A percentile compares a stretch with the other conserved stretches of the same genome.
Conservation (phyloP, 78 protist genomes). For the Dictyostelium capitatum region DNA sequence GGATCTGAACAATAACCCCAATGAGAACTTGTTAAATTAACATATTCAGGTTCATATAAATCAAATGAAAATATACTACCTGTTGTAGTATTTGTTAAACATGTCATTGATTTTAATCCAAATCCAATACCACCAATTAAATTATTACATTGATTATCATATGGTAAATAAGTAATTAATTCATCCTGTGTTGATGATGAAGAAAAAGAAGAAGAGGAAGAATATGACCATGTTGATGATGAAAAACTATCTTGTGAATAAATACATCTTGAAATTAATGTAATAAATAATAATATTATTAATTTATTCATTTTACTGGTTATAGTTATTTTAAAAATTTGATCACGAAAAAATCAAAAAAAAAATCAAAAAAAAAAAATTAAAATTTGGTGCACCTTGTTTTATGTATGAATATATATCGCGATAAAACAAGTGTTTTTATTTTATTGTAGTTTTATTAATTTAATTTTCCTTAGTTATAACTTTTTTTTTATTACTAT, state of each 20-base stretch:
- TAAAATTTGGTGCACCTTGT: too few species aligned
- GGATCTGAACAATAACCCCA: neutral
- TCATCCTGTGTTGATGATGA: neutral
- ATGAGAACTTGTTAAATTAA: conserved; percentile 2
- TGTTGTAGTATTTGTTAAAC: neutral
- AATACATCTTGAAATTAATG: too few species aligned
- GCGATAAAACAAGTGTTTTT: neutral
- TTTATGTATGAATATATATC: too few species aligned
- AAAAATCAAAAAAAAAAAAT: neutral
- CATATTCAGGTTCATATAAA: neutral
- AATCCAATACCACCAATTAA: neutral
- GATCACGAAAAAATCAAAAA: neutral
- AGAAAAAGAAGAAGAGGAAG: too few species aligned
- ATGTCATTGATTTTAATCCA: neutral
- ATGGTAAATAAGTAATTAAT: neutral
- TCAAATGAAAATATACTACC: neutral
- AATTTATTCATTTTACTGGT: too few species aligned
- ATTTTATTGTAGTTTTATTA: too few species aligned
- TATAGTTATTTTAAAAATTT: too few species aligned
- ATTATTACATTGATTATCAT: neutral
- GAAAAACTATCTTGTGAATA: too few species aligned
- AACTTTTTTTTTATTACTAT: conserved; percentile 11
- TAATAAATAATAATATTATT: too few species aligned
- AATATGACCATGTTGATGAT: too few species aligned
- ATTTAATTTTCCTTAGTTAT: too few species aligned